These are phyloP conservation scores for Austroboletus rostrupii DNA, from an alignment of 1,284 basidiomycete genomes.

Conservation along the genomic window DNA sequence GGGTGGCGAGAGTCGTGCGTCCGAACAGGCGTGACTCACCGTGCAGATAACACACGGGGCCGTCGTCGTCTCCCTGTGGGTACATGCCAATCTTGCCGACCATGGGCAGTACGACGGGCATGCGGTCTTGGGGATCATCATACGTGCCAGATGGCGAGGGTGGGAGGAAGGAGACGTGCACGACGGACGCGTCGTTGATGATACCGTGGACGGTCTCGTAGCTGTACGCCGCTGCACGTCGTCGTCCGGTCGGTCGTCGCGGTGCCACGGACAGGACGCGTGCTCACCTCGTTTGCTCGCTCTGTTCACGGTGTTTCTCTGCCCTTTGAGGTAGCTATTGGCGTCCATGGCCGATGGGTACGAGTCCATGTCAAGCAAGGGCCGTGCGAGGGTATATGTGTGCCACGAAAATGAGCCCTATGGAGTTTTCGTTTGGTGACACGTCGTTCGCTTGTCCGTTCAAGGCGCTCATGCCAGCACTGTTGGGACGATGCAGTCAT, in stretches of 20 bases:
- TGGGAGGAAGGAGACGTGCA: slow-evolving; percentile 26
- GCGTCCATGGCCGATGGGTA: too few relatives aligned
- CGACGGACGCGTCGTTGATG: slow-evolving; percentile 19
- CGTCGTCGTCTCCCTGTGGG: slow-evolving; percentile 5
- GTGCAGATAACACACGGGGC: slow-evolving; percentile 23
- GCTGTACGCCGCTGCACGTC: slow-evolving; percentile 18
- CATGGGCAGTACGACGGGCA: slow-evolving; percentile 26
- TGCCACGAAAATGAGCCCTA: too few relatives aligned
- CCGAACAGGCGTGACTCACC: slow-evolving; percentile 8
- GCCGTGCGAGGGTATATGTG: too few relatives aligned
- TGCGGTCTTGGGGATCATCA: slow-evolving; percentile 12
- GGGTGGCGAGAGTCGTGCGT: neutral
- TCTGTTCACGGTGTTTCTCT: too few relatives aligned
- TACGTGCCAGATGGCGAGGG: slow-evolving; percentile 12
- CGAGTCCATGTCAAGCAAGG: too few relatives aligned
- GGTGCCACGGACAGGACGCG: neutral
- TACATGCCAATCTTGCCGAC: slow-evolving; percentile 24
- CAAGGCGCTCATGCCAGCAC: too few relatives aligned
- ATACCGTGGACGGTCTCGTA: slow-evolving; percentile 21
- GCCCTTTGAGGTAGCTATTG: too few relatives aligned
- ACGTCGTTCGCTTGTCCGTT: too few relatives aligned
- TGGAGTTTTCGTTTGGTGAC: too few relatives aligned
- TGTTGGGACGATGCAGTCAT: too few relatives aligned
- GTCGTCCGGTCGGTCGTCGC: neutral
- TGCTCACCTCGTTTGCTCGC: too few relatives aligned